Evolutionary conservation across 768 basidiomycete genomes (phyloP).

Genomic region (Termitomyces sp.): DNA sequence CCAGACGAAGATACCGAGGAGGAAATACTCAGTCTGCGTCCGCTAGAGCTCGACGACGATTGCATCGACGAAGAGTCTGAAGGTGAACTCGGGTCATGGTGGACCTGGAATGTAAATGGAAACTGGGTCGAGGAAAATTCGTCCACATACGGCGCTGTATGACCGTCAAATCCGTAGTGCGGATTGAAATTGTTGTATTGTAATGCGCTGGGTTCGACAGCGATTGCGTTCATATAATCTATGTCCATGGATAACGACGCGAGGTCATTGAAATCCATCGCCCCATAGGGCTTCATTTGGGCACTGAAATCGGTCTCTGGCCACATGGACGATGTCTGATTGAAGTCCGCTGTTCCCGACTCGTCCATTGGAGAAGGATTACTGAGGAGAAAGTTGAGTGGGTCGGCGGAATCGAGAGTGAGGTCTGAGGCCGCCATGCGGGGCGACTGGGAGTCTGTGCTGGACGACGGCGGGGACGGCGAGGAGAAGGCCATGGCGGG

Average conservation of each 20-base stretch:
- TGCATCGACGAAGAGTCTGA: slow-evolving; percentile 26
- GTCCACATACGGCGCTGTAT: slow-evolving; percentile 4
- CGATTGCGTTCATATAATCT: slow-evolving; percentile 58
- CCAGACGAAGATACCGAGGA: slow-evolving; percentile 58
- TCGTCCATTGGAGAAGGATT: slow-evolving; percentile 34
- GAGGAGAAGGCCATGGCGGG: slow-evolving; percentile 15
- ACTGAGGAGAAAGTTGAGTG: slow-evolving; percentile 52
- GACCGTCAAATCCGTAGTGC: slow-evolving; percentile 26
- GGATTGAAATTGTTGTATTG: slow-evolving; percentile 35
- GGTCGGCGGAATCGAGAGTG: slow-evolving; percentile 54
- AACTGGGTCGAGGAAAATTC: slow-evolving; percentile 29
- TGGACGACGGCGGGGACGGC: slow-evolving; percentile 21
- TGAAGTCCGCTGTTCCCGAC: background rate
- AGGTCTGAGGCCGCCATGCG: slow-evolving; percentile 39
- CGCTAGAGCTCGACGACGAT: slow-evolving; percentile 24
- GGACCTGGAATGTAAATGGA: slow-evolving; percentile 41
- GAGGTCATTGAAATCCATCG: slow-evolving; percentile 43
- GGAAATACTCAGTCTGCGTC: slow-evolving; percentile 49
- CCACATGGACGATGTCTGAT: slow-evolving; percentile 50
- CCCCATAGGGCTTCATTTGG: slow-evolving; percentile 33
- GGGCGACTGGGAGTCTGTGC: slow-evolving; percentile 19
- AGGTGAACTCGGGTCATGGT: slow-evolving; percentile 24
- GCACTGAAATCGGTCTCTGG: slow-evolving; percentile 21
- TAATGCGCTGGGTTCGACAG: slow-evolving; percentile 63
- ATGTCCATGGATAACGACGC: slow-evolving; percentile 50